Evolutionary conservation across 495 filamentous ascomycete species (phyloP).

Genomic region (Mytilinidion resinicola): DNA sequence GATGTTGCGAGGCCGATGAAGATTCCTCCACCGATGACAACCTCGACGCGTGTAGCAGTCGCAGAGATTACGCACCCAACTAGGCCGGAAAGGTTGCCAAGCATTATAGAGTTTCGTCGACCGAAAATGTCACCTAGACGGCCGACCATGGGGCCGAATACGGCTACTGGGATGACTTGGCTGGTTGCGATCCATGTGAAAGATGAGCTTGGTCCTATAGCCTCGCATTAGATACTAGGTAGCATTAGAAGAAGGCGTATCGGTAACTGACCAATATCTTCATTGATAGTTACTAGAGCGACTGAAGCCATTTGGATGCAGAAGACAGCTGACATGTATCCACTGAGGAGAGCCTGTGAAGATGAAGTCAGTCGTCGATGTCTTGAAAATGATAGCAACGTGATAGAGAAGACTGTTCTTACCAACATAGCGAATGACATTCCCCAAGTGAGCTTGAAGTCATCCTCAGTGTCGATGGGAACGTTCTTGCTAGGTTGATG

Average conservation of each 20-base stretch:
- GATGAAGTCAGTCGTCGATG: not conserved
- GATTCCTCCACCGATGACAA: not conserved
- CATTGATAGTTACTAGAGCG: not conserved
- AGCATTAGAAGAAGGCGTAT: not conserved
- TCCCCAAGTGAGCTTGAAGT: not conserved
- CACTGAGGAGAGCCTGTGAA: not conserved
- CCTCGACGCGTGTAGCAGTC: not conserved
- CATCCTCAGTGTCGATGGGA: not conserved
- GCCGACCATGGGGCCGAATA: not conserved
- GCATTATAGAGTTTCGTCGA: not conserved
- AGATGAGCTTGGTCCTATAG: not conserved
- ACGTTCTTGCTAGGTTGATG: not conserved
- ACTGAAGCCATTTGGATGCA: not conserved
- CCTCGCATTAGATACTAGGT: not conserved
- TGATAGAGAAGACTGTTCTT: not conserved
- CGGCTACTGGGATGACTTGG: not conserved
- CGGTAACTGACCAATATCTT: not conserved
- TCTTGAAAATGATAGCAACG: not conserved
- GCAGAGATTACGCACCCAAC: not conserved
- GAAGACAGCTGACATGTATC: not conserved
- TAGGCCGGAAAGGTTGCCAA: not conserved
- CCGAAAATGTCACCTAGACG: slow-evolving; percentile 8
- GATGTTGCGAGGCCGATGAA: not conserved
- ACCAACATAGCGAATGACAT: not conserved
- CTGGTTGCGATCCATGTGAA: not conserved